Evolutionary conservation across 331 rosid genomes (phyloP).

Genomic region (Rosa hybrid): DNA sequence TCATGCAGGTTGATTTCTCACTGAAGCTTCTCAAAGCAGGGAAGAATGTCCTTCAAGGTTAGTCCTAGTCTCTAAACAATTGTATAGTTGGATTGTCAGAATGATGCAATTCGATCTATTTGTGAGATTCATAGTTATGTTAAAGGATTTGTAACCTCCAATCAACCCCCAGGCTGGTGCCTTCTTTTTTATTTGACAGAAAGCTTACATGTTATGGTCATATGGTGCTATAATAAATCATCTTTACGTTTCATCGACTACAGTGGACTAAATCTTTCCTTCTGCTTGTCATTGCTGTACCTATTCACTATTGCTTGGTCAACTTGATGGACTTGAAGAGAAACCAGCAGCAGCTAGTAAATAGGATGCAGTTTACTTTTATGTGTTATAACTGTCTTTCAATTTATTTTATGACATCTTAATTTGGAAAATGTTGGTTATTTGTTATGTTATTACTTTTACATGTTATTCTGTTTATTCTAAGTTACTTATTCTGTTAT

Average conservation of each 20-base stretch:
- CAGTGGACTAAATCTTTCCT: constrained; percentile 37
- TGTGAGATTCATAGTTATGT: neutral
- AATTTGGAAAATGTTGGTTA: neutral
- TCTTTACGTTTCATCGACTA: neutral
- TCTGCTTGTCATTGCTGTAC: constrained; percentile 29
- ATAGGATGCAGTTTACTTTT: constrained; percentile 30
- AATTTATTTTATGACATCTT: neutral
- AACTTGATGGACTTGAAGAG: constrained; percentile 65
- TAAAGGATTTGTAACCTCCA: neutral
- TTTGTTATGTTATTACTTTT: neutral
- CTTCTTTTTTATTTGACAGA: constrained; percentile 8
- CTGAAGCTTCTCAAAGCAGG: constrained; percentile 75
- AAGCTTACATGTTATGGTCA: neutral
- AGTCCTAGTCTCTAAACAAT: neutral
- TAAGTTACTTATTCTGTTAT: constrained; percentile 26
- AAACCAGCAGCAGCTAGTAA: constrained; percentile 94
- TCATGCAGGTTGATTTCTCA: constrained; percentile 70
- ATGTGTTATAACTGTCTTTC: neutral
- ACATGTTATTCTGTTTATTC: neutral
- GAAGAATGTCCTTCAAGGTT: constrained; percentile 96
- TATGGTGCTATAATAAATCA: neutral
- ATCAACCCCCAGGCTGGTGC: constrained; percentile 8
- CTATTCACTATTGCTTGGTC: constrained; percentile 33
- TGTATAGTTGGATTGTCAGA: neutral
- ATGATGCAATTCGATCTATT: too few relatives aligned